phyloP scores from a whole-genome alignment of 805 yeast genomes.

The Hanseniaspora taiwanica region DNA sequence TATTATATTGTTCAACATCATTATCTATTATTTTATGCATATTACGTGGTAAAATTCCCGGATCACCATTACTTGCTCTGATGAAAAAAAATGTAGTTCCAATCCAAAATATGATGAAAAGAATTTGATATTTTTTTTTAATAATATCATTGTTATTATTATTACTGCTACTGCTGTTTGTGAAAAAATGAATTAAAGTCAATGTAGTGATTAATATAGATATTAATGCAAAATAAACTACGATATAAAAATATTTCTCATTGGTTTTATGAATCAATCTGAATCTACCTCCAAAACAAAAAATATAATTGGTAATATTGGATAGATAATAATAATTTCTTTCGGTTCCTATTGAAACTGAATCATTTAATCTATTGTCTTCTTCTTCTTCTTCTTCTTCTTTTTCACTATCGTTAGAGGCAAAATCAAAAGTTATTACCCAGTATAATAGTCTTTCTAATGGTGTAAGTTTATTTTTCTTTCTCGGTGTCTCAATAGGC shows the following conservation, averaged over 20 bases:
- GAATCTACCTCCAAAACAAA: slow-evolving; percentile 54
- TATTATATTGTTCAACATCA: slow-evolving; percentile 42
- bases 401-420: background rate
- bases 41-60: slow-evolving; percentile 59
- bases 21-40: slow-evolving; percentile 33
- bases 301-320: slow-evolving; percentile 28
- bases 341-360: slow-evolving; percentile 2
- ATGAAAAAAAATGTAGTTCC: slow-evolving; percentile 35
- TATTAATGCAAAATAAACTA: slow-evolving; percentile 41
- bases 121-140: slow-evolving; percentile 25
- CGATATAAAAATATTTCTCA: slow-evolving; percentile 33
- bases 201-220: slow-evolving; percentile 12
- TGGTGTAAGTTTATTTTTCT: no score
- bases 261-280: slow-evolving; percentile 28
- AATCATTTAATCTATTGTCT: no score
- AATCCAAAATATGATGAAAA: slow-evolving; percentile 47
- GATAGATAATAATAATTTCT: slow-evolving; percentile 15
- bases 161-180: background rate
- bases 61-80: slow-evolving; percentile 47
- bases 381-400: no score
- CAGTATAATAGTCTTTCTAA: slow-evolving; percentile 2
- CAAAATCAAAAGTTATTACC: slow-evolving; percentile 7
- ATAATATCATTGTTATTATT: background rate
- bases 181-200: slow-evolving; percentile 9
- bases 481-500: no score